Conservation (phyloP, 1,284 basidiomycete genomes). For the Bjerkandera adusta region DNA sequence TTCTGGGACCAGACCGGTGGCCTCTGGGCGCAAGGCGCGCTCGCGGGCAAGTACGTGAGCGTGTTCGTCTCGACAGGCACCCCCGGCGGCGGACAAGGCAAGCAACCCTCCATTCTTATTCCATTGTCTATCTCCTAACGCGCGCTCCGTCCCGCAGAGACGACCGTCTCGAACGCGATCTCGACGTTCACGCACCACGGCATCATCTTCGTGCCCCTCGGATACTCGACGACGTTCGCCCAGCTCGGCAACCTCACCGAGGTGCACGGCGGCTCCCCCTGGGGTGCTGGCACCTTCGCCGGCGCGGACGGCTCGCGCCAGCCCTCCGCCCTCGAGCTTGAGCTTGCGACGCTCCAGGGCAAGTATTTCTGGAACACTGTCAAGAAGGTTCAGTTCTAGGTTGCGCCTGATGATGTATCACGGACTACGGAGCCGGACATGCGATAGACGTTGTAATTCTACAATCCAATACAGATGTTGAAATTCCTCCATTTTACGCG, state of each 20-base stretch:
- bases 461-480: too few relatives aligned
- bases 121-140: not conserved
- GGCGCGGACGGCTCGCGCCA: constrained; percentile 60
- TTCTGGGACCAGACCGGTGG: constrained; percentile 77
- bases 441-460: too few relatives aligned
- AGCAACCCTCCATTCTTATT: not conserved
- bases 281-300: constrained; percentile 65
- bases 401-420: too few relatives aligned
- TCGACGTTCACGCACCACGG: constrained; percentile 58
- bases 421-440: too few relatives aligned
- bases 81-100: constrained; percentile 41
- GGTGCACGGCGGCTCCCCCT: constrained; percentile 40
- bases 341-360: constrained; percentile 47
- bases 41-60: constrained; percentile 80
- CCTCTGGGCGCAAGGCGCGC: constrained; percentile 71
- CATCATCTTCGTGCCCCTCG: constrained; percentile 51
- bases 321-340: constrained; percentile 43
- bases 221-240: constrained; percentile 39
- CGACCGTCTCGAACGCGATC: constrained; percentile 47
- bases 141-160: constrained; percentile 36
- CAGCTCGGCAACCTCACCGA: constrained; percentile 38
- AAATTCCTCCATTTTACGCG: too few relatives aligned
- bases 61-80: constrained; percentile 56
- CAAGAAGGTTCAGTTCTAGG: constrained; percentile 25
- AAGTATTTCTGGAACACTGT: constrained; percentile 34